Evolutionary conservation across 352 stramenopile species (phyloP), one percentile per base, ranked within the genome.

Genomic region (Globisporangium yorkense): DNA sequence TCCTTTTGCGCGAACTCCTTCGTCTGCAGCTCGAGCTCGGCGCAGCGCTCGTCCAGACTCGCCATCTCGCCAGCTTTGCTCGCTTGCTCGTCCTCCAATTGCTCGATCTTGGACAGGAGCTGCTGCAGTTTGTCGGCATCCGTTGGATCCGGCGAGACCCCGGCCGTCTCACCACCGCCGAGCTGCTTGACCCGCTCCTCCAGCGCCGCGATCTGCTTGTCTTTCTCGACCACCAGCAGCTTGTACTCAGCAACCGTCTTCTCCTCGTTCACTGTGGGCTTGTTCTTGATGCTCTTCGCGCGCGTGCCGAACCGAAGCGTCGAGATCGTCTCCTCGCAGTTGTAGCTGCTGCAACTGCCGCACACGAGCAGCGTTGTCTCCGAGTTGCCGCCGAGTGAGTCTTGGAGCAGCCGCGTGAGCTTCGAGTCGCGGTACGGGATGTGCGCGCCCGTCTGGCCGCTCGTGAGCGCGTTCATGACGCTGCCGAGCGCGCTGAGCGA

Each of bases 371-470:
- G 54, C 21, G 77, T 86, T 9, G 84, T 93, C 58, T 89, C 66
- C 0, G 79, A 85, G 50, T 88, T 91, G 35, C 81, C 84, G 35
- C 84, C 84, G n/a, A 93, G 72, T 21, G 80, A 89, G 47, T 92
- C 84, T 63, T 92, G 88, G 44, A 97, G 73, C 33, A 97, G 58
- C 2, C 89, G 74, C 40, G 87, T 97, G 24, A 97, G 66, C 59
- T 92, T 96, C 16, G 87, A 96, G 66, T 97, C 86, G 24, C 88
- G 79, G 58, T 96, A 97, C 37, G 92, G 92, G 35, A 98, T 89
- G 62, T 96, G 92, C 48, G 97, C 87, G 41, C 97, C 83, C 50
- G 83, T 70, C 45, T 94, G 74, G 15, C 85, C 81, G 27, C 74
- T 87, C 13, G 79, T 94, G 24, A 98, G 73, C 21, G 92, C 91